Percentiles rank a stretch among this genome's conserved stretches.
phyloP scores from a whole-genome alignment of 1,284 basidiomycete genomes.

The Ceratobasidium sp. region DNA sequence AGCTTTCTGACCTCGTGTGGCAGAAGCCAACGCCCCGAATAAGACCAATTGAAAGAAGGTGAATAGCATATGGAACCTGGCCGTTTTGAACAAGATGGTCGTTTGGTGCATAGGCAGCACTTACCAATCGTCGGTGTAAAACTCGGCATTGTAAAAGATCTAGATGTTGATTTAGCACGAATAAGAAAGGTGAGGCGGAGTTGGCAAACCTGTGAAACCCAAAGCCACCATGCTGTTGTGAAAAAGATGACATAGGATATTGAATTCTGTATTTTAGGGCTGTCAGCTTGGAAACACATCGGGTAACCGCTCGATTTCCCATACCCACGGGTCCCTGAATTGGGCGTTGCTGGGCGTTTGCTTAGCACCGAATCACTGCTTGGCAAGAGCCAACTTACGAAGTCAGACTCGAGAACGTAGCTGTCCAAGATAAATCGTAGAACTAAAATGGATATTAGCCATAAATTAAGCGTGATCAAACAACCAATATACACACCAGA shows the following conservation, averaged over 20 bases:
- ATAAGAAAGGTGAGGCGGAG: too few relatives aligned
- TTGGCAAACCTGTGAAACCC: slow-evolving; percentile 27
- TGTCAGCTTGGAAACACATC: neutral
- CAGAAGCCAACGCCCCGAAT: slow-evolving; percentile 24
- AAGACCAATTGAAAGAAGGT: slow-evolving; percentile 5
- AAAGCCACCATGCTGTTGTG: slow-evolving; percentile 33
- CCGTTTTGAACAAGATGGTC: neutral
- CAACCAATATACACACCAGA: neutral
- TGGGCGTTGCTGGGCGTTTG: slow-evolving; percentile 3
- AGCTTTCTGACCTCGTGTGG: slow-evolving; percentile 8
- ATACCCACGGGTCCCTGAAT: slow-evolving; percentile 20
- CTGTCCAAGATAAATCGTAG: slow-evolving; percentile 20
- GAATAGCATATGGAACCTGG: slow-evolving; percentile 27
- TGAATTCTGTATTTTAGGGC: neutral
- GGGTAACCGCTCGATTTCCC: neutral
- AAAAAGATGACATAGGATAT: slow-evolving; percentile 29
- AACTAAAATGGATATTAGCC: neutral
- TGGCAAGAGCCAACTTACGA: neutral
- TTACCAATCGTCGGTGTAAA: slow-evolving; percentile 35
- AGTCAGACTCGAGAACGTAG: slow-evolving; percentile 24
- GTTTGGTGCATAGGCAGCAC: too few relatives aligned
- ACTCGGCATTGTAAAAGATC: slow-evolving; percentile 34
- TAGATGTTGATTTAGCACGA: neutral
- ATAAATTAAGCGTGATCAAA: neutral
- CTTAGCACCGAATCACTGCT: neutral